phyloP scores from a whole-genome alignment of 1,139 yeast species.

The Diutina sp. region DNA sequence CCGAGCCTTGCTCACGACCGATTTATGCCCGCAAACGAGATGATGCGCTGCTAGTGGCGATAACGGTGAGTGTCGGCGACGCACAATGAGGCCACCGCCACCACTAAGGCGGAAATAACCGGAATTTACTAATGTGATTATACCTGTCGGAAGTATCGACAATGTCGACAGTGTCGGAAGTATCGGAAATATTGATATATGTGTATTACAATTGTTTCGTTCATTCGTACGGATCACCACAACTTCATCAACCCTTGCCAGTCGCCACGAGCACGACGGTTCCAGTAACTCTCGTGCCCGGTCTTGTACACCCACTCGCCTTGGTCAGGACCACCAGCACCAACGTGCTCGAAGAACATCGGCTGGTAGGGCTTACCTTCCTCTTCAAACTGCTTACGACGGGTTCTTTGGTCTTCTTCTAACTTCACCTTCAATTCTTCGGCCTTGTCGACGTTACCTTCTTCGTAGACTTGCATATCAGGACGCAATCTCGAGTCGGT shows the following conservation, averaged over 20 bases:
- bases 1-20: neutral
- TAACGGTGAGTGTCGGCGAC: neutral
- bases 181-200: neutral
- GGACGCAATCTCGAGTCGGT: conserved; percentile 89
- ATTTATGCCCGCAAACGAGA: neutral
- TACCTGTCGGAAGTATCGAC: neutral
- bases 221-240: neutral
- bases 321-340: conserved; percentile 21
- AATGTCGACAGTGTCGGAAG: neutral
- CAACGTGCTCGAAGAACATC: conserved; percentile 43
- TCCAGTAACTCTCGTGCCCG: conserved; percentile 74
- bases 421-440: conserved; percentile 52
- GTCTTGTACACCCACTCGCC: conserved; percentile 48
- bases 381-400: conserved; percentile 51
- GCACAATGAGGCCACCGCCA: neutral
- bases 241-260: conserved; percentile 36
- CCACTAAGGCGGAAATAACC: no score
- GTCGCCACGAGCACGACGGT: conserved; percentile 44
- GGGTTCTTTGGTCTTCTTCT: conserved; percentile 70
- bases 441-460: conserved; percentile 57
- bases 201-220: neutral
- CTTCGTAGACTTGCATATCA: conserved; percentile 63
- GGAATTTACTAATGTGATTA: no score
- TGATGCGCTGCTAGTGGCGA: no score
- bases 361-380: conserved; percentile 38